Evolutionary conservation across 257 asterid genomes (phyloP).

Genomic region (Buddleja alternifolia): DNA sequence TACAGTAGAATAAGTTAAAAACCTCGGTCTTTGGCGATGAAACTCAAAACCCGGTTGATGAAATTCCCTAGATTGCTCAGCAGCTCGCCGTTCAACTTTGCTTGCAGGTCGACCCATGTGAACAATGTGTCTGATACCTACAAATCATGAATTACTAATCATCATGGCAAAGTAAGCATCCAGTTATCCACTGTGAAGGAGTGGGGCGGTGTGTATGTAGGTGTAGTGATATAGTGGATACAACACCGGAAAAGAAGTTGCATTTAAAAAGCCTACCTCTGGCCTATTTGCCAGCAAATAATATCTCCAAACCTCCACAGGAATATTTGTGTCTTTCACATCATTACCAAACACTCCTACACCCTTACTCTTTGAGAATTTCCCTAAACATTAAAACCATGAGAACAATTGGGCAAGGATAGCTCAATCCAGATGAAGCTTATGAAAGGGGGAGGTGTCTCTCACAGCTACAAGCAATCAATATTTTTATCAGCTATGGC

Average conservation of each 20-base stretch:
- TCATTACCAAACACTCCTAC: constrained; percentile 97
- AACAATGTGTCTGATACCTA: constrained; percentile 94
- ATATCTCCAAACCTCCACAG: constrained; percentile 98
- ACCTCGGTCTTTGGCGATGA: constrained; percentile 94
- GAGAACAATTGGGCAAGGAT: neutral
- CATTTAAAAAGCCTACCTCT: constrained; percentile 61
- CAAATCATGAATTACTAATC: constrained; percentile 17
- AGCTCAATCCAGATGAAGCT: constrained; percentile 12
- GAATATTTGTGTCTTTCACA: constrained; percentile 82
- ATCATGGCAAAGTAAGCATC: constrained; percentile 10
- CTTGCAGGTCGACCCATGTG: constrained; percentile 96
- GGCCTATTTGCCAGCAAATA: constrained; percentile 94
- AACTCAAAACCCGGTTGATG: constrained; percentile 89
- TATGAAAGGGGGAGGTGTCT: constrained; percentile 2
- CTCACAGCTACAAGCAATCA: constrained; percentile 16
- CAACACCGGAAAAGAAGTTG: constrained; percentile 5
- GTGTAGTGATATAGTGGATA: constrained; percentile 1
- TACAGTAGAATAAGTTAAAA: constrained; percentile 19
- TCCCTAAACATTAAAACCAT: constrained; percentile 50
- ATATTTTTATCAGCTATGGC: constrained; percentile 38
- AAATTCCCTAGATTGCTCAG: constrained; percentile 90
- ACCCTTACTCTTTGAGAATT: constrained; percentile 94
- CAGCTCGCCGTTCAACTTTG: constrained; percentile 82
- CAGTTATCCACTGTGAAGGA: neutral
- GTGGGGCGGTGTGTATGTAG: constrained; percentile 6